These are phyloP conservation scores for Aureobasidium sp. DNA, from an alignment of 2,329 filamentous ascomycete species.

Conservation along the genomic window DNA sequence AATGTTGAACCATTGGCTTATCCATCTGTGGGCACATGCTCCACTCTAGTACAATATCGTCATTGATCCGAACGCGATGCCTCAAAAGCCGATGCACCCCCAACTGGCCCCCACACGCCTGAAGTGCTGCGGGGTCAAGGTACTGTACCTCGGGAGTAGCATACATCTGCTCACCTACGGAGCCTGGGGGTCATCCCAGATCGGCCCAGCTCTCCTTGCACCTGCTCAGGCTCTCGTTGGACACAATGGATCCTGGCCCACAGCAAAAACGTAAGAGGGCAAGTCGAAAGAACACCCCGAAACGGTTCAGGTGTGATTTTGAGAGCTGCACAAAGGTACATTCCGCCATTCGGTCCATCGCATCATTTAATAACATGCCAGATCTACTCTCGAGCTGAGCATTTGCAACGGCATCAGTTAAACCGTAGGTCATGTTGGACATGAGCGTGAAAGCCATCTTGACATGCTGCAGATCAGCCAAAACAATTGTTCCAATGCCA, in stretches of 20 bases:
- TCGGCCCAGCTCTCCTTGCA: neutral
- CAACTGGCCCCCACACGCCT: neutral
- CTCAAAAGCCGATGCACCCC: neutral
- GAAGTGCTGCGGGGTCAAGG: conserved; percentile 1
- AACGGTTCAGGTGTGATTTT: conserved; percentile 62
- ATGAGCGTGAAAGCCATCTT: conserved; percentile 8
- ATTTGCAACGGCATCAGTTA: conserved; percentile 87
- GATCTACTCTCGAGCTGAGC: conserved; percentile 89
- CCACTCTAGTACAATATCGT: neutral
- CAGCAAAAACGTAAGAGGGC: conserved; percentile 38
- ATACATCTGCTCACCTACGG: neutral
- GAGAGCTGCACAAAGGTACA: conserved; percentile 65
- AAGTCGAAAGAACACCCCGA: conserved; percentile 70
- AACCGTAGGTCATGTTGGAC: conserved; percentile 58
- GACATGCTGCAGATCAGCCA: conserved; percentile 59
- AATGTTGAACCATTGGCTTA: no score
- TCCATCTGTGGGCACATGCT: neutral
- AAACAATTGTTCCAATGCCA: conserved; percentile 90
- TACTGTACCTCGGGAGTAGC: neutral
- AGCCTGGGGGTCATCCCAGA: neutral
- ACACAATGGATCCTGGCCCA: neutral
- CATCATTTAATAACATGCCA: conserved; percentile 31
- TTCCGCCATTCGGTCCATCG: no score
- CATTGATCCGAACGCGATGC: neutral
- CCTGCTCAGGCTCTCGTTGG: neutral